These are phyloP conservation scores for Ogataea hybrid DNA, from an alignment of 1,139 yeast species.

Conservation along the genomic window DNA sequence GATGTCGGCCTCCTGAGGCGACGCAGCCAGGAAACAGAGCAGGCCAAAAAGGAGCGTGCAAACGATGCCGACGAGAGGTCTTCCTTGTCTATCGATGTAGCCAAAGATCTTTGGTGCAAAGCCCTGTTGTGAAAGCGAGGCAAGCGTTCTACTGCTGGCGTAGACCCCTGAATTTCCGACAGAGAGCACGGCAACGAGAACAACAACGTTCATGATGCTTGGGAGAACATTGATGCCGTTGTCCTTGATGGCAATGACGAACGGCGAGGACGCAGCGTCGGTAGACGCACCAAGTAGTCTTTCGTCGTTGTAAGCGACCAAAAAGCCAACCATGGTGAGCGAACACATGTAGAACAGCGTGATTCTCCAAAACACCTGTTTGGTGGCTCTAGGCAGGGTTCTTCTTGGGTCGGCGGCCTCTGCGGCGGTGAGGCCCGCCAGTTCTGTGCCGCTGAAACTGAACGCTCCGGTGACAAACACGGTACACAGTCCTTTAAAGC, in stretches of 20 bases:
- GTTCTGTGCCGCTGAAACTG: slow-evolving; percentile 75
- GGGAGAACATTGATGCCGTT: slow-evolving; percentile 57
- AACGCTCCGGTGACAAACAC: slow-evolving; percentile 83
- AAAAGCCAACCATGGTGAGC: slow-evolving; percentile 53
- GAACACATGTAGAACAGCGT: slow-evolving; percentile 56
- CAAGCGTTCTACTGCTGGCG: slow-evolving; percentile 79
- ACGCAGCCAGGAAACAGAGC: slow-evolving; percentile 71
- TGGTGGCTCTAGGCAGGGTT: slow-evolving; percentile 60
- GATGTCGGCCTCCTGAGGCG: slow-evolving; percentile 58
- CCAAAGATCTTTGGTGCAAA: slow-evolving; percentile 73
- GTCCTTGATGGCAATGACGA: slow-evolving; percentile 60
- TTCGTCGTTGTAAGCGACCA: slow-evolving; percentile 58
- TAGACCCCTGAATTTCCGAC: slow-evolving; percentile 76
- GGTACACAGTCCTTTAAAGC: slow-evolving; percentile 70
- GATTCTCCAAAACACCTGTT: slow-evolving; percentile 67
- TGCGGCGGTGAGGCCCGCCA: slow-evolving; percentile 76
- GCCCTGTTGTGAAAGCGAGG: slow-evolving; percentile 82
- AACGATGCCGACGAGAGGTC: slow-evolving; percentile 68
- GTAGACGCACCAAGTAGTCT: slow-evolving; percentile 44
- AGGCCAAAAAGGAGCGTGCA: slow-evolving; percentile 60
- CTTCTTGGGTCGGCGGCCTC: slow-evolving; percentile 69
- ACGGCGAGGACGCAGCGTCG: slow-evolving; percentile 62
- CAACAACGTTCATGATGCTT: slow-evolving; percentile 69
- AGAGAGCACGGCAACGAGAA: slow-evolving; percentile 63
- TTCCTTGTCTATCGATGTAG: slow-evolving; percentile 70